Evolutionary conservation across 2,329 filamentous ascomycete species (phyloP).

Genomic region (Thielaviopsis populi): DNA sequence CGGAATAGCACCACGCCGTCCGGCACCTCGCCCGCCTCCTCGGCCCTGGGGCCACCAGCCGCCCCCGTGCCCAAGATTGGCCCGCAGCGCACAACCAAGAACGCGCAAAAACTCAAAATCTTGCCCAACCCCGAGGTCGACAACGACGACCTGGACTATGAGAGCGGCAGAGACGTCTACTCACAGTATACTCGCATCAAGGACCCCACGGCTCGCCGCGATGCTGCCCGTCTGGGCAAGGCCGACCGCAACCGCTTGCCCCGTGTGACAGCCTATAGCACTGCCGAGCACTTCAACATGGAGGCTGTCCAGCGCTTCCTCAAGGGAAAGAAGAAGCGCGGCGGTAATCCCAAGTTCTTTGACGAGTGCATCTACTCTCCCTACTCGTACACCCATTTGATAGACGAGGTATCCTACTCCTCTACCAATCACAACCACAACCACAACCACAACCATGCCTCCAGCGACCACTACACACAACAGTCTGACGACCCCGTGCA

Average conservation of each 20-base stretch:
- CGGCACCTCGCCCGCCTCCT: conserved; percentile 37
- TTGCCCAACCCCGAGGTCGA: conserved; percentile 76
- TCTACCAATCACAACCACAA: conserved; percentile 46
- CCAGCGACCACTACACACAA: conserved; percentile 21
- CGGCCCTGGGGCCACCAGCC: conserved; percentile 23
- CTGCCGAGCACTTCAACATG: conserved; percentile 79
- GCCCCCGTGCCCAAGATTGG: conserved; percentile 55
- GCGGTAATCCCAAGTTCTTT: conserved; percentile 77
- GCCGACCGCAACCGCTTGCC: conserved; percentile 78
- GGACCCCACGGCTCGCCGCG: conserved; percentile 79
- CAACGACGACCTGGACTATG: conserved; percentile 65
- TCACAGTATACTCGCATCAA: conserved; percentile 97
- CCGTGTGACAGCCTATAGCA: conserved; percentile 91
- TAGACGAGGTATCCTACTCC: conserved; percentile 52
- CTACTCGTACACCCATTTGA: conserved; percentile 56
- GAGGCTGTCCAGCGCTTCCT: conserved; percentile 81
- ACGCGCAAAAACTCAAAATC: conserved; percentile 93
- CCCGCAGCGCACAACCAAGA: conserved; percentile 87
- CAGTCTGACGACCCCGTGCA: conserved; percentile 26
- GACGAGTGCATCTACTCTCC: conserved; percentile 97
- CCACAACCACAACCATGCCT: conserved; percentile 20
- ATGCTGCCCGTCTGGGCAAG: conserved; percentile 84
- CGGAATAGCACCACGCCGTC: conserved; percentile 48
- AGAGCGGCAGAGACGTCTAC: conserved; percentile 89
- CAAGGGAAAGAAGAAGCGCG: conserved; percentile 68